Evolutionary conservation across 2,329 filamentous ascomycete genomes (phyloP).

Genomic region (Orbilia brochopaga): DNA sequence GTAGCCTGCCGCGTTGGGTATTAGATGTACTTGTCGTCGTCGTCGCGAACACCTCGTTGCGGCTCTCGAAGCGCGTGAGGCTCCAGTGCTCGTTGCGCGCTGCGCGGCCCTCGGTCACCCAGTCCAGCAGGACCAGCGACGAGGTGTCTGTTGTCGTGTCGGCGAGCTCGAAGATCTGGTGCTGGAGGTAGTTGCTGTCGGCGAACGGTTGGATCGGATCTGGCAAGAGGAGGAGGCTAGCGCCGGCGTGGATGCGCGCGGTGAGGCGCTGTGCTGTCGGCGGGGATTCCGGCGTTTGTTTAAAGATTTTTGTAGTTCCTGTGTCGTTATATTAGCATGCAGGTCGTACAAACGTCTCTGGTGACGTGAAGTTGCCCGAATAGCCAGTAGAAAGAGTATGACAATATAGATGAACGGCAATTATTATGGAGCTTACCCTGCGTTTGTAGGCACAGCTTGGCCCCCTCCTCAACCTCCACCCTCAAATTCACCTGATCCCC

Average conservation of each 20-base stretch:
- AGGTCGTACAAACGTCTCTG: constrained; percentile 24
- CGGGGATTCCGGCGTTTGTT: constrained; percentile 67
- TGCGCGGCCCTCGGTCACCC: constrained; percentile 86
- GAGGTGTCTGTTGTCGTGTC: constrained; percentile 59
- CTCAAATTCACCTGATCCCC: constrained; percentile 78
- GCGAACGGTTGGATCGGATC: constrained; percentile 93
- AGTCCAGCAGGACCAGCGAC: constrained; percentile 83
- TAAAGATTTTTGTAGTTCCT: constrained; percentile 96
- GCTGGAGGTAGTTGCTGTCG: constrained; percentile 81
- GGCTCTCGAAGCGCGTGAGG: constrained; percentile 76
- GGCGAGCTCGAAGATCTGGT: constrained; percentile 74
- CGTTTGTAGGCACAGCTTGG: constrained; percentile 56
- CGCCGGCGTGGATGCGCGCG: constrained; percentile 63
- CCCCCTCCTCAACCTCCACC: constrained; percentile 51
- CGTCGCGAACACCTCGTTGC: constrained; percentile 81
- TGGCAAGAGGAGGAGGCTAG: constrained; percentile 73
- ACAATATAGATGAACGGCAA: neutral
- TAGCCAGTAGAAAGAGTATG: neutral
- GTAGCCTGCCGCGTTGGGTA: constrained; percentile 65
- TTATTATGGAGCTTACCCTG: constrained; percentile 53
- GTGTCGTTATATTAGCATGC: constrained; percentile 59
- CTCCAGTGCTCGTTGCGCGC: constrained; percentile 90
- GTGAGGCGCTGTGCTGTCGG: constrained; percentile 67
- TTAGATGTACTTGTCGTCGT: constrained; percentile 54
- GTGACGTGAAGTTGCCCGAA: neutral